Evolutionary conservation across 139 green algal species (phyloP).

Genomic region (Chlorella sp.): DNA sequence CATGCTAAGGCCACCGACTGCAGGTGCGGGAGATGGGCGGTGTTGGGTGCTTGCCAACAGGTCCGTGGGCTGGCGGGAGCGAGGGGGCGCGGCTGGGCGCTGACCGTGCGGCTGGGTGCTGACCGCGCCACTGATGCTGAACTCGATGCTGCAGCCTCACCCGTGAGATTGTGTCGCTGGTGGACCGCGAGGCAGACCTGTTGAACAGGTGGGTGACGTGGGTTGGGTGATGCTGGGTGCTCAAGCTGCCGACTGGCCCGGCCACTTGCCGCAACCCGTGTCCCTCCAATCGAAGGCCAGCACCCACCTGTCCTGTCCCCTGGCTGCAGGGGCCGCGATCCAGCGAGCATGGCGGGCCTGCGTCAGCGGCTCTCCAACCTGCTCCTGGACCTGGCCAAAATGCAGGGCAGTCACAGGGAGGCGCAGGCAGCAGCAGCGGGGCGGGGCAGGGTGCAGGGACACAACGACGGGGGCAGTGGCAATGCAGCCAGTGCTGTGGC

Average conservation of each 20-base stretch:
- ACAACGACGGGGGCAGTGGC: neutral
- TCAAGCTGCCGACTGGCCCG: neutral
- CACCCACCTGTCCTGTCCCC: neutral
- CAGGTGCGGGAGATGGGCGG: slow-evolving; percentile 53
- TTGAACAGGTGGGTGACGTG: slow-evolving; percentile 63
- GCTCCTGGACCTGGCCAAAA: slow-evolving; percentile 85
- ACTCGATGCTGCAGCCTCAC: neutral
- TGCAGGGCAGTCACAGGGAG: slow-evolving; percentile 63
- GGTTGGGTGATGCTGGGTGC: too few species aligned
- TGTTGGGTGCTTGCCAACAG: too few species aligned
- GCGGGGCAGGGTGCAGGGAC: neutral
- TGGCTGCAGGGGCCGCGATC: slow-evolving; percentile 57
- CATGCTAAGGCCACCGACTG: slow-evolving; percentile 86
- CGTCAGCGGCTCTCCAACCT: slow-evolving; percentile 72
- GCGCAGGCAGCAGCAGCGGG: slow-evolving; percentile 46
- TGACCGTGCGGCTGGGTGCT: too few species aligned
- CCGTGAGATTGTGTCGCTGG: slow-evolving; percentile 80
- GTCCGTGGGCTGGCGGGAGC: too few species aligned
- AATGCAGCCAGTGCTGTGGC: neutral
- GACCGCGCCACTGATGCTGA: too few species aligned
- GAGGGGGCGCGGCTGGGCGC: too few species aligned
- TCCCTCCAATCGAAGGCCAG: too few species aligned
- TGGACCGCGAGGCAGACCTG: slow-evolving; percentile 88
- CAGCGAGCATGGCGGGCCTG: slow-evolving; percentile 74
- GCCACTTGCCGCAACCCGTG: neutral